These are phyloP conservation scores for Colletotrichum spinosum DNA, from an alignment of 2,329 filamentous ascomycete genomes.

Conservation along the genomic window DNA sequence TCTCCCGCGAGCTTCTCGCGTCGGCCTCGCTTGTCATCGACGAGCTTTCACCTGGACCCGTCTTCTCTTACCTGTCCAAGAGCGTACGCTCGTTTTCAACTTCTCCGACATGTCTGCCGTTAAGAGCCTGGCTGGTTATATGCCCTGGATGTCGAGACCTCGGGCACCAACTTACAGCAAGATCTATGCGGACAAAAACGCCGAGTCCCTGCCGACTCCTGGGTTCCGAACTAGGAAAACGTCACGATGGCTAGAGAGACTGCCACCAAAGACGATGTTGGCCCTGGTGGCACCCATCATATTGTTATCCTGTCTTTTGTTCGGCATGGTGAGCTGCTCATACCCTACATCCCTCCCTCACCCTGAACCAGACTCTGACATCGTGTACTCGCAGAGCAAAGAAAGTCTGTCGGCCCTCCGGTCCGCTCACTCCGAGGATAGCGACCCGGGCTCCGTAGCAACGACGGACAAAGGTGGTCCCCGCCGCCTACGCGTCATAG, in stretches of 20 bases:
- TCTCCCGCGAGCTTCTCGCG: no score
- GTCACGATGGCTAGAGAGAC: neutral
- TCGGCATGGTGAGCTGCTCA: constrained; percentile 8
- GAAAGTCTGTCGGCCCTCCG: neutral
- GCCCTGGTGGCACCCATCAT: constrained; percentile 6
- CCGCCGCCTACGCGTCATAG: constrained; percentile 42
- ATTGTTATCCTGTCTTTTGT: constrained; percentile 12
- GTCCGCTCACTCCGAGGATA: neutral
- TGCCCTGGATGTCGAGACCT: constrained; percentile 5
- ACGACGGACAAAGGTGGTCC: constrained; percentile 2
- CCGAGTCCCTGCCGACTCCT: constrained; percentile 2
- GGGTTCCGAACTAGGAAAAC: neutral
- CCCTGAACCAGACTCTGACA: no score
- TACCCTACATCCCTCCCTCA: neutral
- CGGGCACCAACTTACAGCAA: constrained; percentile 13
- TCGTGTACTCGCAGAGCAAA: constrained; percentile 6
- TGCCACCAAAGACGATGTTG: constrained; percentile 10
- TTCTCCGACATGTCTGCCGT: constrained; percentile 8
- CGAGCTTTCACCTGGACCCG: no score
- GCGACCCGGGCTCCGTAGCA: neutral
- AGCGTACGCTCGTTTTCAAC: neutral
- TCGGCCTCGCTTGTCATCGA: no score
- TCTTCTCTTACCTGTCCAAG: neutral
- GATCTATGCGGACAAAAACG: constrained; percentile 2
- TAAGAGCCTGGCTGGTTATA: neutral